Conservation (phyloP, 202 grass and related monocot species). For the Zoysia matrella region DNA sequence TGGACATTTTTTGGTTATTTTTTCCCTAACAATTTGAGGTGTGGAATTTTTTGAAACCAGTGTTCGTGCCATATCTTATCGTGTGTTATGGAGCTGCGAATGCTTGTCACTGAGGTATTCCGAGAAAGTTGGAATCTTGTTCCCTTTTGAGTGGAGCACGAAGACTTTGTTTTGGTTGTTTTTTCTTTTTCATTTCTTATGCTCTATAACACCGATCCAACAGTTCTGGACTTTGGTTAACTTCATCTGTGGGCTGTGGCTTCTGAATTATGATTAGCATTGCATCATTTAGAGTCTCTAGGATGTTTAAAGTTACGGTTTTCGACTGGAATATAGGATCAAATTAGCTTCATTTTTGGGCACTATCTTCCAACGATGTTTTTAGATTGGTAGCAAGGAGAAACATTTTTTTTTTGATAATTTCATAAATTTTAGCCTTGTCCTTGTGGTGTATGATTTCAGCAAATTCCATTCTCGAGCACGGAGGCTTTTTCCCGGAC, state of each 20-base stretch:
- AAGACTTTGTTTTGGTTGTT: neutral
- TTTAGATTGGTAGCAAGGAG: neutral
- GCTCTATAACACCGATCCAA: neutral
- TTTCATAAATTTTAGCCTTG: neutral
- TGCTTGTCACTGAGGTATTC: slow-evolving; percentile 37
- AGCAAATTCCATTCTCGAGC: slow-evolving; percentile 10
- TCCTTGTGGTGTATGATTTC: neutral
- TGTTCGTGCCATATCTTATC: neutral
- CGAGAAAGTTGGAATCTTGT: slow-evolving; percentile 30
- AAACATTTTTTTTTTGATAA: neutral
- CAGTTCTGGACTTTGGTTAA: slow-evolving; percentile 5
- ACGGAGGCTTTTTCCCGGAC: neutral
- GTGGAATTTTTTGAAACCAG: neutral
- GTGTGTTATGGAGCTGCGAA: neutral
- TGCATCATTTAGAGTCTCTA: neutral
- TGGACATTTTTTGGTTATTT: neutral
- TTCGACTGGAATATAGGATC: neutral
- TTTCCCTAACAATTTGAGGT: neutral
- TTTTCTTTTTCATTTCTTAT: neutral
- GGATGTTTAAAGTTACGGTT: neutral
- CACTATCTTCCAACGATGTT: neutral
- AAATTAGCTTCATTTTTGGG: neutral
- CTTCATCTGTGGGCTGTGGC: neutral
- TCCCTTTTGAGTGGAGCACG: neutral
- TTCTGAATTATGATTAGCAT: neutral